Evolutionary conservation across 148 eudicot species (phyloP).

Genomic region (Spergularia bocconei): DNA sequence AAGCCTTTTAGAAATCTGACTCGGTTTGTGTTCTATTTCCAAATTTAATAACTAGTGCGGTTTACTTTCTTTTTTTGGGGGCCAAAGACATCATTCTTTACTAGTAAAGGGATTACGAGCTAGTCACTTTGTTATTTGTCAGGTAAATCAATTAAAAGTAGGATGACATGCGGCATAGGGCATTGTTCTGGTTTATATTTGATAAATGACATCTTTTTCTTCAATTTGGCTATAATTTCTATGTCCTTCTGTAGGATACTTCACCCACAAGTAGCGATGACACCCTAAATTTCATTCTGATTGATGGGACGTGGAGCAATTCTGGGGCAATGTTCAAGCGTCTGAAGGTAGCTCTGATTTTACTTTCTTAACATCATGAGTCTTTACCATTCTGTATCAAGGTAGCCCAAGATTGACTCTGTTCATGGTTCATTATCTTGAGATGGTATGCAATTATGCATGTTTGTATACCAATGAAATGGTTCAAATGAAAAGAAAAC

Average conservation of each 20-base stretch:
- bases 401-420: not conserved
- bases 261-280: conserved; percentile 43
- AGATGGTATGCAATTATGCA: not conserved
- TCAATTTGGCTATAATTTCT: not conserved
- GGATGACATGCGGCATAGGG: too few relatives aligned
- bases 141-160: too few relatives aligned
- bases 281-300: conserved; percentile 61
- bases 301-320: conserved; percentile 98
- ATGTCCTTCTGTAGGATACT: conserved; percentile 14
- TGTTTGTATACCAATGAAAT: not conserved
- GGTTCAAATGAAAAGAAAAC: not conserved
- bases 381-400: not conserved
- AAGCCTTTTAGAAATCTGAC: not conserved
- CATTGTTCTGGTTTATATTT: not conserved
- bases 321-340: conserved; percentile 93
- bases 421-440: not conserved
- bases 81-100: too few relatives aligned
- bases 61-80: too few relatives aligned
- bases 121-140: too few relatives aligned
- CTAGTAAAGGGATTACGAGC: too few relatives aligned
- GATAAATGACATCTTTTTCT: not conserved
- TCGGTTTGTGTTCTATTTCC: too few relatives aligned
- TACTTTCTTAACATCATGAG: not conserved
- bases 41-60: too few relatives aligned
- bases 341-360: conserved; percentile 57